Evolutionary conservation across 169 alveolate genomes (phyloP).

Genomic region (Eimeria praecox): DNA sequence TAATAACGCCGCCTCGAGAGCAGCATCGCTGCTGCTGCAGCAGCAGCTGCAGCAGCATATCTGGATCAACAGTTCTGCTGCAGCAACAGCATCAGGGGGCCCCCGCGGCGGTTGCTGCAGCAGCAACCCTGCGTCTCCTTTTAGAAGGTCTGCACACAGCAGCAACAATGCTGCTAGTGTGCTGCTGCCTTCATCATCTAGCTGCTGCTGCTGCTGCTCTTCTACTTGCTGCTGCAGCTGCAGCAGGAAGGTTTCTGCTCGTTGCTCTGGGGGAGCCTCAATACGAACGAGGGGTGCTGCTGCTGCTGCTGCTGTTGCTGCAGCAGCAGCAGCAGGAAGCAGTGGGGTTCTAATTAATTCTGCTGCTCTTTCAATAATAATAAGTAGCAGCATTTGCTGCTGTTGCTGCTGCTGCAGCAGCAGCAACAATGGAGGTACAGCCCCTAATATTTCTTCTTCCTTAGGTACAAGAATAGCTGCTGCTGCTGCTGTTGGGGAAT

Average conservation of each 20-base stretch:
- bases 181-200: conserved; percentile 33
- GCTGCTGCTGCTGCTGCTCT: conserved; percentile 57
- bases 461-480: not conserved
- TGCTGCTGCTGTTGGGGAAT: not conserved
- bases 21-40: conserved; percentile 48
- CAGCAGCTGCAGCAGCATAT: conserved; percentile 73
- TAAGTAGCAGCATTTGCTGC: conserved; percentile 29
- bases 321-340: conserved; percentile 42
- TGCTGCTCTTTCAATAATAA: conserved; percentile 44
- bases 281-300: too few relatives aligned
- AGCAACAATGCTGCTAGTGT: conserved; percentile 13
- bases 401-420: conserved; percentile 64
- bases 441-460: conserved; percentile 26
- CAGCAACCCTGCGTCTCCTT: conserved; percentile 41
- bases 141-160: conserved; percentile 41
- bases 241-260: conserved; percentile 46
- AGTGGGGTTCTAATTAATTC: conserved; percentile 29
- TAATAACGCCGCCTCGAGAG: conserved; percentile 37
- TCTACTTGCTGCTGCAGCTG: conserved; percentile 52
- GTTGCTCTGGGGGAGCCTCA: not conserved
- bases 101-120: conserved; percentile 52
- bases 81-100: not conserved
- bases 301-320: not conserved
- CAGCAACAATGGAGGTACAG: conserved; percentile 39
- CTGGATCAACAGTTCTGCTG: conserved; percentile 48